A percentile compares a stretch with the other conserved stretches of the same genome.
These are phyloP conservation scores for Rhizophora mangle DNA, from an alignment of 345 rosid species.

Conservation along the genomic window DNA sequence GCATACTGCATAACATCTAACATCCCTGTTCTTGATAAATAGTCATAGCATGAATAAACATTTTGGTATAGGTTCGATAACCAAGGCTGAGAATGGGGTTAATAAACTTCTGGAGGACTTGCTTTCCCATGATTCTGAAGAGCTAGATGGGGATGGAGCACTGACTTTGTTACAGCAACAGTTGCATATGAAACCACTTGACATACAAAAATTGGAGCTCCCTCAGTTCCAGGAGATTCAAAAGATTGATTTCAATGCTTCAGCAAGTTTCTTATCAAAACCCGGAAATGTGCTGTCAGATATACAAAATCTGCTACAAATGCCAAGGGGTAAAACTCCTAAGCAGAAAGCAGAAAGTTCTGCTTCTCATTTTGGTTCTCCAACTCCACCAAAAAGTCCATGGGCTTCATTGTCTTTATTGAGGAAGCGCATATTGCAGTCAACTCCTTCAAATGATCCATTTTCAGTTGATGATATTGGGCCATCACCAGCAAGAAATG, in stretches of 20 bases:
- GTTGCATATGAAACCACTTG: conserved; percentile 59
- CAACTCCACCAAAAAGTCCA: conserved; percentile 50
- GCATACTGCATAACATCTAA: not conserved
- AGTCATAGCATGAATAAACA: conserved; percentile 15
- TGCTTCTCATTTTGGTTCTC: conserved; percentile 33
- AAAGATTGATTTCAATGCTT: conserved; percentile 45
- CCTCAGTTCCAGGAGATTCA: conserved; percentile 54
- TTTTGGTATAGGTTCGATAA: conserved; percentile 37
- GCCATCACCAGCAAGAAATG: conserved; percentile 30
- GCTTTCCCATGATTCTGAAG: conserved; percentile 46
- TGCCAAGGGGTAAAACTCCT: conserved; percentile 32
- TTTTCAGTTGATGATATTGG: conserved; percentile 43
- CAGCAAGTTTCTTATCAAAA: conserved; percentile 36
- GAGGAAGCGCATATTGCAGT: conserved; percentile 32
- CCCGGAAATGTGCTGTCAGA: conserved; percentile 47
- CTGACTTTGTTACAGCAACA: conserved; percentile 47
- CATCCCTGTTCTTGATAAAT: not conserved
- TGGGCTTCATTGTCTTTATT: conserved; percentile 37
- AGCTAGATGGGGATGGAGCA: conserved; percentile 59
- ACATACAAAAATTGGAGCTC: conserved; percentile 42
- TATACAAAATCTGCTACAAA: conserved; percentile 47
- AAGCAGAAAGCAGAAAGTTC: conserved; percentile 27
- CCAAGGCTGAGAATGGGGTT: conserved; percentile 40
- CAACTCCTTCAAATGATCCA: conserved; percentile 35
- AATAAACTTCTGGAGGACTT: conserved; percentile 50